Evolutionary conservation across 2,329 filamentous ascomycete genomes (phyloP), one percentile per base, ranked within the genome.

Genomic region (Zymoseptoria pseudotritici): DNA sequence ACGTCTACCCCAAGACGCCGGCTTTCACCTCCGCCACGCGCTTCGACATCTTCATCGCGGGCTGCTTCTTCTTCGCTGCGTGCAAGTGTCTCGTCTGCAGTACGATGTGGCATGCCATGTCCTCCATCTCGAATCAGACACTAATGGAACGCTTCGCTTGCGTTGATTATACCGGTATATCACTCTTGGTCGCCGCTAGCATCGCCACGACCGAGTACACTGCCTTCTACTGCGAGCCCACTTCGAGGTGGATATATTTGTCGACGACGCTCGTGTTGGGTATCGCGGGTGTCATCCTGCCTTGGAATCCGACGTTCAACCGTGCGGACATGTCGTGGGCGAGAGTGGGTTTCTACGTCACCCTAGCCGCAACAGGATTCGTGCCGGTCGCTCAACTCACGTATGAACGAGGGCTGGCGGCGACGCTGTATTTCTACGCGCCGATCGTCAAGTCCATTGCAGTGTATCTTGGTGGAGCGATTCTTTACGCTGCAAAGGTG

Each of bases 141-240:
- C 84, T 96, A 50, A 88, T 99, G 77, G 94, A 96, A 73, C 88
- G 91, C 63, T 97, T 99, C 70, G 94, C 94, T 19, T 99, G 94
- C 74, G 91, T 99, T 61, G 94, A 99, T 75, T 99, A 99, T 77
- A 97, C 94, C 0, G 94, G 94, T 58, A 99, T 99, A 67, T 96
- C 92, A 1, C 80, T 99, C 55, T 83, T 99, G 24, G 94, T 99
- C 56, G 91, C 94, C 2, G 91, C 94, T 9, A 96, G 90, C 59
- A 99, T 99, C 77, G 91, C 97, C 83, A 97, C 94, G 2, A 96
- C 91, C 42, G 94, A 99, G 74, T 99, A 97, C 78, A 97, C 94
- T 0, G 94, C 93, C 22, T 99, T 99, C 76, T 99, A 99, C 79
- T 97, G 94, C 78, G 94, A 99, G 70, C 92, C 94, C 2, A 70